These are phyloP conservation scores for Parachaetomium inaequale DNA, from an alignment of 495 filamentous ascomycete species.

Conservation along the genomic window DNA sequence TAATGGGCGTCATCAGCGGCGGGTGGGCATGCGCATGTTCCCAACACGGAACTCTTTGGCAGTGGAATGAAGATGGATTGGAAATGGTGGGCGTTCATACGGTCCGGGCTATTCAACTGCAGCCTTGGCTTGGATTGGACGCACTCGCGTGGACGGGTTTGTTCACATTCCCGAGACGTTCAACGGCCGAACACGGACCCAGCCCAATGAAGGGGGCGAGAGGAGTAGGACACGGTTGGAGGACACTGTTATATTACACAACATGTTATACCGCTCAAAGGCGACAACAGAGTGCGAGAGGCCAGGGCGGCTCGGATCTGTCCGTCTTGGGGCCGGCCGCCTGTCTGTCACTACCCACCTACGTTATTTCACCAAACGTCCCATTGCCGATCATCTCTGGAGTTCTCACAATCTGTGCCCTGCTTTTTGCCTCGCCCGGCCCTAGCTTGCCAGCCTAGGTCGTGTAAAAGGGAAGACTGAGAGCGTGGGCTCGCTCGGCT, in stretches of 20 bases:
- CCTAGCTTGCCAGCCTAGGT: too few relatives aligned
- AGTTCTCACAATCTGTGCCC: neutral
- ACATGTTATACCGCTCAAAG: neutral
- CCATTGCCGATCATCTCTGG: neutral
- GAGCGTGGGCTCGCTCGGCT: too few relatives aligned
- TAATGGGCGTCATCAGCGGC: constrained; percentile 1
- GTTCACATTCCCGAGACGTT: too few relatives aligned
- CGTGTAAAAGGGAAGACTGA: too few relatives aligned
- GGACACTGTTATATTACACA: neutral
- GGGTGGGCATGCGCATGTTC: neutral
- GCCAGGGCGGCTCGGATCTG: neutral
- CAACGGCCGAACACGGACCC: neutral
- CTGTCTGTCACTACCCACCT: neutral
- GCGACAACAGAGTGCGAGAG: neutral
- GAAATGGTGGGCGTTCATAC: neutral
- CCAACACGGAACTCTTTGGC: neutral
- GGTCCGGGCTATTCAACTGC: too few relatives aligned
- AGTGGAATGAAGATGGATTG: neutral
- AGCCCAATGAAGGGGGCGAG: neutral
- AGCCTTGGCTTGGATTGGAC: neutral
- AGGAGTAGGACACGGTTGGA: neutral
- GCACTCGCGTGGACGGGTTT: too few relatives aligned
- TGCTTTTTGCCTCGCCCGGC: neutral
- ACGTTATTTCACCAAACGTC: neutral
- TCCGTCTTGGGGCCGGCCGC: neutral